These are phyloP conservation scores for Pseudogymnoascus sp. DNA, from an alignment of 2,329 filamentous ascomycete species.

Conservation along the genomic window DNA sequence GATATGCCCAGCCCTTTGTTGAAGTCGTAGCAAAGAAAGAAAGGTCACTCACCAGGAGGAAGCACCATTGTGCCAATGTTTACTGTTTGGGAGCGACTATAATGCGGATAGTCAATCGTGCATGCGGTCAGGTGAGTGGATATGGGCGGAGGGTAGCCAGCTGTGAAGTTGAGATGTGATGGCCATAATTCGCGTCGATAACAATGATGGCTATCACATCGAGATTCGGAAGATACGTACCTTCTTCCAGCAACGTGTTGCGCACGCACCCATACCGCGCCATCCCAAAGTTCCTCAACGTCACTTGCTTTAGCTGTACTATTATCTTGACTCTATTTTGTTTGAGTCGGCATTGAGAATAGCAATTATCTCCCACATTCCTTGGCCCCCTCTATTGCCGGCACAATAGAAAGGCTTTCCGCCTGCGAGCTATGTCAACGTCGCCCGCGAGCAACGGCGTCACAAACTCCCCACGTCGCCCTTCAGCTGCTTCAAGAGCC, in stretches of 20 bases:
- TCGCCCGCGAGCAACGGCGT: slow-evolving; percentile 19
- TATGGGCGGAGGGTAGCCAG: background rate
- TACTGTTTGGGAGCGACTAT: background rate
- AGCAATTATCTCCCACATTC: background rate
- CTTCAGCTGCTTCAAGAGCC: slow-evolving; percentile 24
- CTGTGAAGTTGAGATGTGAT: background rate
- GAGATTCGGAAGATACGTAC: slow-evolving; percentile 3
- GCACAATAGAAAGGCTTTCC: background rate
- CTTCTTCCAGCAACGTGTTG: background rate
- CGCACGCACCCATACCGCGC: background rate
- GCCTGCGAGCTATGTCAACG: slow-evolving; percentile 14
- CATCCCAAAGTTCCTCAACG: slow-evolving; percentile 4
- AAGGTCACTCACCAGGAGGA: slow-evolving; percentile 20
- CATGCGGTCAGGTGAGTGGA: background rate
- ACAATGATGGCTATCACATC: background rate
- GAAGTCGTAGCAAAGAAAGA: background rate
- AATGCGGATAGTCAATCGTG: background rate
- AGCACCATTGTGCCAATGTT: slow-evolving; percentile 19
- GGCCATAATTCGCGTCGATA: background rate
- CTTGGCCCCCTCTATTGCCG: slow-evolving; percentile 6
- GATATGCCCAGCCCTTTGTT: background rate
- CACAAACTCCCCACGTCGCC: slow-evolving; percentile 16
- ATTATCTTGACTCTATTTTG: background rate
- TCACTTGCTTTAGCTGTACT: background rate
- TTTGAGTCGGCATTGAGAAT: slow-evolving; percentile 4